Percentiles rank a stretch among this genome's conserved stretches.
These are phyloP conservation scores for Chaetomiaceae sp. DNA, from an alignment of 2,329 filamentous ascomycete species.

Conservation along the genomic window DNA sequence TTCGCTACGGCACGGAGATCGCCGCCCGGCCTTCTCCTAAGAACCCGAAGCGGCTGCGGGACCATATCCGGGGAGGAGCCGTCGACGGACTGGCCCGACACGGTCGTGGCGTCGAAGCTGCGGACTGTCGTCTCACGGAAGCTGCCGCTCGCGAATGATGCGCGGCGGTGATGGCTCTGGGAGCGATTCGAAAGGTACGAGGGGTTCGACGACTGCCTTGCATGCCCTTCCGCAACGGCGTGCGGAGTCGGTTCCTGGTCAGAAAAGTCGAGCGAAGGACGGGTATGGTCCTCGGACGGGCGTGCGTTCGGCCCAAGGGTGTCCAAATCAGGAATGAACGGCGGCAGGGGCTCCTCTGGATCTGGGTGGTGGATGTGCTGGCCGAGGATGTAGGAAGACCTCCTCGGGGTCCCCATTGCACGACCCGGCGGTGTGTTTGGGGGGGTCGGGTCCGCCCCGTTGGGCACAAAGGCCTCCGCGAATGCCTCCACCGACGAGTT, in stretches of 20 bases:
- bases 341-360: conserved; percentile 41
- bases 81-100: conserved; percentile 50
- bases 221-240: conserved; percentile 37
- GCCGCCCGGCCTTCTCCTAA: conserved; percentile 70
- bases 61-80: conserved; percentile 38
- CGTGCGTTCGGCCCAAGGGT: conserved; percentile 32
- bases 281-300: conserved; percentile 33
- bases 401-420: conserved; percentile 43
- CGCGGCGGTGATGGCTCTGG: conserved; percentile 50
- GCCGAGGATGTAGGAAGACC: conserved; percentile 53
- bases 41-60: conserved; percentile 54
- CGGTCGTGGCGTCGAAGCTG: conserved; percentile 59
- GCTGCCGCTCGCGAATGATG: conserved; percentile 57
- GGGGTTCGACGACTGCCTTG: conserved; percentile 44
- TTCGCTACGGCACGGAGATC: conserved; percentile 66
- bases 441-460: conserved; percentile 52
- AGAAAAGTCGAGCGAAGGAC: conserved; percentile 32
- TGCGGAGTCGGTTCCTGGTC: conserved; percentile 32
- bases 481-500: conserved; percentile 51
- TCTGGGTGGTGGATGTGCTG: conserved; percentile 40
- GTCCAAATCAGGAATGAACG: conserved; percentile 45
- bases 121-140: conserved; percentile 47
- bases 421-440: conserved; percentile 56
- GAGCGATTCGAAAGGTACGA: conserved; percentile 49
- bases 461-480: conserved; percentile 48